Base-by-base conservation (phyloP, 78 protist genomes). In the Polysphondylium violaceum region DNA sequence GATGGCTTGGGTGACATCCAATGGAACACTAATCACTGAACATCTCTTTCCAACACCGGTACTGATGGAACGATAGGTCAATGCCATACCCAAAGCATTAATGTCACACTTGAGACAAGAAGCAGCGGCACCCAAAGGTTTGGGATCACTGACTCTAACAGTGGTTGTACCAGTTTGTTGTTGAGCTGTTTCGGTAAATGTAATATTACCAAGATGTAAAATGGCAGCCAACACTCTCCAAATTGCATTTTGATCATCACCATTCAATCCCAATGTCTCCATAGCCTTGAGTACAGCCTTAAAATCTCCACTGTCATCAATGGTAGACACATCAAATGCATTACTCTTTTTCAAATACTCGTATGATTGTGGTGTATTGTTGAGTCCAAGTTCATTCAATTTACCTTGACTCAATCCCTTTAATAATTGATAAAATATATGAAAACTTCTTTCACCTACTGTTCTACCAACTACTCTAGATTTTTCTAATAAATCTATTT, bases 381-480 rank as follows among this genome's bases (percentile, higher is more conserved):
- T 71, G 12, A 87, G 47, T 29, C 85, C 81, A 29, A 76, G 77
- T 29, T 86, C 92, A 17, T 41, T 51, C 19, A 77, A 36, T 50
- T 83, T 78, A 8, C 75, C 40, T 40, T 78, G 87, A 23, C 65
- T 23, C 33, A 61, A 79, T 14, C 83, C 96, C 31, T 78, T 74
- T 43, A 92, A 50, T 63, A 97, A 59, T 88, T 97, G 98, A 87
- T 98, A 98, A 71, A 98, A 98, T 21, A 96, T 89, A 93, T 98
- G 99, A 76, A 91, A 98, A 78, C 69, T 83, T 21, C 99, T 81
- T 91, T 98, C 99, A 60, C 98, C 97, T 25, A 47, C 33, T 2
- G 76, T 71, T 51, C 91, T 96, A 33, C 74, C 58, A 56, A 94
- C 93, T n/a, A 98, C 97, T 64, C 98, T 95, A 9, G 97, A 89